Conservation (phyloP, 176 grass and related monocot genomes). For the Ampelocalamus luodianensis region DNA sequence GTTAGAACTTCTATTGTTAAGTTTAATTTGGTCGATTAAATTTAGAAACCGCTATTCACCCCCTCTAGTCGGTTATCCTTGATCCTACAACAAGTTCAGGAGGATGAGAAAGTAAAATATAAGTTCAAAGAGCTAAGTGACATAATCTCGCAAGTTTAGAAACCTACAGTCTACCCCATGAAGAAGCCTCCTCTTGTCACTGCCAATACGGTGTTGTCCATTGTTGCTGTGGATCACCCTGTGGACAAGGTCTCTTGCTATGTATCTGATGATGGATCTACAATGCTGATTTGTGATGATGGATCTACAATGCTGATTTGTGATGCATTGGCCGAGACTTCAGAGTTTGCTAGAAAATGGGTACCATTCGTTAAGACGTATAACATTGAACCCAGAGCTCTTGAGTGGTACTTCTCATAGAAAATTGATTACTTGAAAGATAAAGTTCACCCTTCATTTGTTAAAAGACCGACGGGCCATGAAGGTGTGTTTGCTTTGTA, state of each 20-base stretch:
- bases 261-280: constrained; percentile 98
- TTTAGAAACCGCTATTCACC: too few species aligned
- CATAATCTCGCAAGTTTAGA: too few species aligned
- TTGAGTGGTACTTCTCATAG: constrained; percentile 90
- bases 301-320: too few species aligned
- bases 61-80: too few species aligned
- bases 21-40: too few species aligned
- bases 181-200: constrained; percentile 99
- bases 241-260: constrained; percentile 99
- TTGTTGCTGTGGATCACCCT: constrained; percentile 96
- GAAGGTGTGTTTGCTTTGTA: constrained; percentile 72
- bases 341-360: constrained; percentile 99
- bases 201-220: constrained; percentile 95
- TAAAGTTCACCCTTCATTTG: constrained; percentile 96
- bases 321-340: constrained; percentile 91
- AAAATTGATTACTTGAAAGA: constrained; percentile 99
- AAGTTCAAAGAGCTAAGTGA: too few species aligned
- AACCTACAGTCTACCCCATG: constrained; percentile 83
- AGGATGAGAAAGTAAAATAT: too few species aligned
- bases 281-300: constrained; percentile 97
- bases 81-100: too few species aligned
- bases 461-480: constrained; percentile 98
- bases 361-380: constrained; percentile 98
- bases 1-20: too few species aligned
- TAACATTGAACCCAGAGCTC: constrained; percentile 93